Percentiles rank a stretch among this genome's conserved stretches.
Evolutionary conservation across 1,284 basidiomycete genomes (phyloP).

Genomic region (Austroboletus niveus): DNA sequence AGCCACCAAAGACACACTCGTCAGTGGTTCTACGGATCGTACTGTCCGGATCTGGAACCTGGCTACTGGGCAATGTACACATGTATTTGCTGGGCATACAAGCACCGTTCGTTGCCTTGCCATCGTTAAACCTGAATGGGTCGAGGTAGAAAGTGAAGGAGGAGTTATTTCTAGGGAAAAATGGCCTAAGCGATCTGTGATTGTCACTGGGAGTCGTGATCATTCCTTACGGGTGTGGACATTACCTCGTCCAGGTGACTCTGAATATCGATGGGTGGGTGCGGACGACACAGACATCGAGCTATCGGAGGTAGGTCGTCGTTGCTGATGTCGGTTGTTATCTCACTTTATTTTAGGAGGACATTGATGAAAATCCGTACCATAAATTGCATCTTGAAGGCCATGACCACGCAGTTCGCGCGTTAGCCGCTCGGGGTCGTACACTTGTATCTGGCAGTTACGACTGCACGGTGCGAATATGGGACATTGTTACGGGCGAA

Average conservation of each 20-base stretch:
- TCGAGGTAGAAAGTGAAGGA: conserved; percentile 63
- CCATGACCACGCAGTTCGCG: conserved; percentile 88
- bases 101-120: conserved; percentile 89
- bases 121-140: conserved; percentile 85
- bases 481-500: conserved; percentile 89
- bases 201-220: conserved; percentile 93
- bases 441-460: conserved; percentile 95
- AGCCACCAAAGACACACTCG: conserved; percentile 80
- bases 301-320: conserved; percentile 58
- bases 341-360: conserved; percentile 44
- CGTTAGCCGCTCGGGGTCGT: conserved; percentile 85
- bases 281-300: conserved; percentile 68
- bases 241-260: conserved; percentile 75
- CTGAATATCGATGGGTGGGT: conserved; percentile 70
- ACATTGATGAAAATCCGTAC: conserved; percentile 86
- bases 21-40: conserved; percentile 92
- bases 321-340: background rate
- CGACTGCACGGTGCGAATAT: conserved; percentile 89
- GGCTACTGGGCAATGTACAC: conserved; percentile 74
- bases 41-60: conserved; percentile 95
- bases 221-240: conserved; percentile 90
- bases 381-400: conserved; percentile 83
- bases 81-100: conserved; percentile 91
- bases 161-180: conserved; percentile 63
- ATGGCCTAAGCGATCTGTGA: conserved; percentile 84